Percentiles rank a stretch among this genome's conserved stretches.
phyloP scores from a whole-genome alignment of 495 filamentous ascomycete genomes.

The Oidiodendron maius region DNA sequence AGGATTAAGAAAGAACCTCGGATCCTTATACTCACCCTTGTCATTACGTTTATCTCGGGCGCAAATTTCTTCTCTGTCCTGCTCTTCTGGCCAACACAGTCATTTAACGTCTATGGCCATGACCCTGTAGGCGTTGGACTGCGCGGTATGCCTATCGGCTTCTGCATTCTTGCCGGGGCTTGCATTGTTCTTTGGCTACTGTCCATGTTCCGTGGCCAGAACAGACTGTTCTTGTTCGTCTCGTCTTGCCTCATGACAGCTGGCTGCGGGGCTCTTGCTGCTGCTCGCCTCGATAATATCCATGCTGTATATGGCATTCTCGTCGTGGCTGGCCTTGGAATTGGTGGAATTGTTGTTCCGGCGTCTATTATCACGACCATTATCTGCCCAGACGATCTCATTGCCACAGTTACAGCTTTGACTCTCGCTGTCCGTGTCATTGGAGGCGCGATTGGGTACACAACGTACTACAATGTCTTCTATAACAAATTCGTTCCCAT shows the following conservation, averaged over 20 bases:
- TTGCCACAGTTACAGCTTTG: constrained; percentile 66
- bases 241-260: constrained; percentile 64
- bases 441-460: constrained; percentile 57
- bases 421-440: constrained; percentile 70
- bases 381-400: constrained; percentile 67
- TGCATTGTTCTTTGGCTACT: constrained; percentile 57
- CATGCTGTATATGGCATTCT: constrained; percentile 55
- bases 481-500: constrained; percentile 53
- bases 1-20: constrained; percentile 59
- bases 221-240: constrained; percentile 56
- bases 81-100: constrained; percentile 71
- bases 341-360: constrained; percentile 70
- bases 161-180: constrained; percentile 58
- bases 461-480: constrained; percentile 74
- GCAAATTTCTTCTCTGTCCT: constrained; percentile 73
- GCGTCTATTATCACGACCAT: constrained; percentile 69
- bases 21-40: constrained; percentile 55
- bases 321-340: constrained; percentile 64
- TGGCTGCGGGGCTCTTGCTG: constrained; percentile 58
- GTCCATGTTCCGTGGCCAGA: constrained; percentile 54
- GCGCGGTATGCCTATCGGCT: constrained; percentile 63
- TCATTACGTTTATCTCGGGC: constrained; percentile 72
- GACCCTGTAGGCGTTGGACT: constrained; percentile 61
- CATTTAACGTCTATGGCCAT: constrained; percentile 71
- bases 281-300: constrained; percentile 52